Base-by-base conservation (phyloP, 2,329 filamentous ascomycete species). In the Colletotrichum sp. region DNA sequence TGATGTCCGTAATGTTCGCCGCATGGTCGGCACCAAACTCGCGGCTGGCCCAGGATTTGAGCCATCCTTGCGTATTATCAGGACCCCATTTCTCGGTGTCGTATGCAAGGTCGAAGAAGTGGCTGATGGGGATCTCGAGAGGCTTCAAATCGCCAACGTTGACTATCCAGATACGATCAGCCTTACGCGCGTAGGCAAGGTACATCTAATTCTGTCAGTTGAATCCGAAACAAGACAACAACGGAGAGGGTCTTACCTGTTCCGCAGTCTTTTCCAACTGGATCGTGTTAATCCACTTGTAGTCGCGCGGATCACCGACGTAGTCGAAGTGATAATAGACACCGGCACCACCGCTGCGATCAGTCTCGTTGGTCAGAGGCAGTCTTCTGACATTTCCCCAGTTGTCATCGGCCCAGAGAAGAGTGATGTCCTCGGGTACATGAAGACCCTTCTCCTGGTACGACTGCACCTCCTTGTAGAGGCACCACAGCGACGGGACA, bases 381-480 rank as follows among this genome's bases (percentile, higher is more conserved):
- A 94, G 84, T 27, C 93, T 86, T 32, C 92, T 87, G 30, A 93
- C 88, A 81, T 93, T 92, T 13, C 92, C 92, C 87, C 88, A 93
- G 83, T 94, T 94, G 83, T 94, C 93, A 80, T 94, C 93, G 0
- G 92, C 88, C 89, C 92, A 94, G 6, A 94, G 86, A 28, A 94
- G 85, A 3, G 91, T 94, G 32, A 94, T 89, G 79, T 93, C 89
- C 48, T 94, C 92, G 0, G 93, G 92, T 3, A 87, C 85, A 4
- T 76, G 70, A 6, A 94, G 87, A 3, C 93, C 93, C 18, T 90
- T 87, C 73, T 93, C 90, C 74, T 93, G 91, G 81, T 95, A 94
- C 8, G 90, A 89, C 83, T 93, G 92, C 3, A 95, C 93, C 81
- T 95, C 93, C 80, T 94, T 94, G 84, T 95, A 95, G 76, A 95